Evolutionary conservation across 2,329 filamentous ascomycete genomes (phyloP).

Genomic region (Paracoccidioides brasiliensis): DNA sequence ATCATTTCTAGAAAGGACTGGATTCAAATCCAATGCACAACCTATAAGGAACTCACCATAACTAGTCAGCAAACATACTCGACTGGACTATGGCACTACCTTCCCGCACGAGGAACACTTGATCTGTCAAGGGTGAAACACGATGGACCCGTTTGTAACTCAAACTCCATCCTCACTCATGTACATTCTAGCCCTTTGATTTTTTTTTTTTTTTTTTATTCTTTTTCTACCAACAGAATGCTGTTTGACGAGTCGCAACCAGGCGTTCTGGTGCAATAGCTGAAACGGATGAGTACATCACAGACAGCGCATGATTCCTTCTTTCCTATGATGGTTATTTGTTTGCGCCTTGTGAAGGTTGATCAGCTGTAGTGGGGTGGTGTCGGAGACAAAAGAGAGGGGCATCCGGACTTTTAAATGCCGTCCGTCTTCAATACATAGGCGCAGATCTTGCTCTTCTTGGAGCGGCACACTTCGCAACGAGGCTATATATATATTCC

Average conservation of each 20-base stretch:
- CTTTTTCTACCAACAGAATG: constrained; percentile 45
- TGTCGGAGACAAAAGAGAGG: too few species aligned
- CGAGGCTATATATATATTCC: too few species aligned
- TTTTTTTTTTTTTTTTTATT: constrained; percentile 35
- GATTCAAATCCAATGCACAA: too few species aligned
- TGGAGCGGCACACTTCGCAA: neutral
- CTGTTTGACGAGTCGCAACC: constrained; percentile 50
- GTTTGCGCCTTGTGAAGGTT: constrained; percentile 25
- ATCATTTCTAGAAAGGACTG: too few species aligned
- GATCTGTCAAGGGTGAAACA: constrained; percentile 9
- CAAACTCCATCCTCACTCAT: constrained; percentile 41
- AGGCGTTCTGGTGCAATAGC: constrained; percentile 40
- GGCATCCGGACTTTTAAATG: too few species aligned
- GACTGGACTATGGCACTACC: too few species aligned
- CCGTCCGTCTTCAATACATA: too few species aligned
- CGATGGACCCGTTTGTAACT: constrained; percentile 18
- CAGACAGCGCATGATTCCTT: constrained; percentile 49
- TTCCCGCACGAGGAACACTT: constrained; percentile 12
- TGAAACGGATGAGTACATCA: constrained; percentile 46
- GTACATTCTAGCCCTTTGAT: constrained; percentile 31
- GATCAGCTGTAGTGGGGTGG: neutral
- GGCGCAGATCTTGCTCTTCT: too few species aligned
- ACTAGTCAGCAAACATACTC: too few species aligned
- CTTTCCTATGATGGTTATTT: constrained; percentile 48
- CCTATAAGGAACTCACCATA: too few species aligned